Base-by-base conservation (phyloP, 2,329 filamentous ascomycete genomes). In the Alternaria sp. region DNA sequence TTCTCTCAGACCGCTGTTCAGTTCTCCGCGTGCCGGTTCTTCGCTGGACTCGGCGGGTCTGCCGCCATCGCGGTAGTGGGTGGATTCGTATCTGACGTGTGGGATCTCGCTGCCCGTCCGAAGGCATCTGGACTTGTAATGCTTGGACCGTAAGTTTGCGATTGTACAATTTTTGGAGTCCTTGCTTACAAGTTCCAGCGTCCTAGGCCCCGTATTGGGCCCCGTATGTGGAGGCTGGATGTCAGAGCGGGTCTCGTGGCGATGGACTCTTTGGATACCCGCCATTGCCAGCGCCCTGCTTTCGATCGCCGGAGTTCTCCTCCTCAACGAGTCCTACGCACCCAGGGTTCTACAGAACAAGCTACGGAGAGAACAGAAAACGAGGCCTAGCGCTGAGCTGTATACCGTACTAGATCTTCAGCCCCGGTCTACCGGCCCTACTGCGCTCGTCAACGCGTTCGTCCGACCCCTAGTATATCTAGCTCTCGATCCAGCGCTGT, bases 11-110 rank as follows among this genome's bases (percentile, higher is more conserved):
- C 25, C 0, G 25, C 46, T 50, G 46, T 17, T 12, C 46, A 50
- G 9, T 30, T 50, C 46, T 50, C 46, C 0, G 46, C 5, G 0
- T 50, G 46, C 25, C 25, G 46, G 9, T 30, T 50, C n/a, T 50
- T 50, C 1, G 46, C 46, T 50, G 46, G 46, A 17, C 17, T 50
- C 6, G 46, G 46, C 6, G 46, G 25, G 4, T 28, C 25, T 50
- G 46, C 46, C 1, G 62, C 67, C 13, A 52, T 77, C 19, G 64
- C 73, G 6, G 60, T 75, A 19, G 68, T 74, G 15, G 74, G 72
- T 13, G 67, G 75, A 8, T 49, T 67, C 6, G 50, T 75, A 8
- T 81, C 83, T 54, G 88, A 90, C 71, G 81, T 86, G 23, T 89
- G 56, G 57, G 19, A 59, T 46, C 52, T 67, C 1, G 55, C 46